Conservation (phyloP, 331 rosid genomes). For the Arachis monticola region DNA sequence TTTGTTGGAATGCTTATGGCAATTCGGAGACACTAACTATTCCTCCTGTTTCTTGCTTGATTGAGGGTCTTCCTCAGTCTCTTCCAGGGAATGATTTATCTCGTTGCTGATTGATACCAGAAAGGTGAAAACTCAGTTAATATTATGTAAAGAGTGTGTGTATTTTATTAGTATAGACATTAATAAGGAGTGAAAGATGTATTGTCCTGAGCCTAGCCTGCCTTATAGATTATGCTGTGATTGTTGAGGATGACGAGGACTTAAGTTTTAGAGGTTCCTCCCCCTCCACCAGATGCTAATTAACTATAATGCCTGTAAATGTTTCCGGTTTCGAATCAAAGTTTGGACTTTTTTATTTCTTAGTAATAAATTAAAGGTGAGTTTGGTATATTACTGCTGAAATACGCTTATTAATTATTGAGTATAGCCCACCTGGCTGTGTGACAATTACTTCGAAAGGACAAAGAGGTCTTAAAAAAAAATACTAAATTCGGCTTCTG, state of each 20-base stretch:
- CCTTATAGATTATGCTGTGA: conserved; percentile 18
- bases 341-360: conserved; percentile 32
- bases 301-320: conserved; percentile 8
- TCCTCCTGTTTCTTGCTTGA: conserved; percentile 81
- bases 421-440: no score
- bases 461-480: no score
- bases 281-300: conserved; percentile 23
- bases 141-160: no score
- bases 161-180: background rate
- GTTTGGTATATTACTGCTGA: no score
- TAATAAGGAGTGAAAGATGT: conserved; percentile 24
- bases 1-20: conserved; percentile 92
- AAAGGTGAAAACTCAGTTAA: no score
- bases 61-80: conserved; percentile 64
- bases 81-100: conserved; percentile 42
- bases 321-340: conserved; percentile 38
- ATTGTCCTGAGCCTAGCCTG: conserved; percentile 5
- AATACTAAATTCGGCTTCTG: no score
- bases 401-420: no score
- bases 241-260: conserved; percentile 51
- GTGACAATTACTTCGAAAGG: no score
- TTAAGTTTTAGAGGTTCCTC: conserved; percentile 57
- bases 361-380: no score
- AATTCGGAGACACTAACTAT: conserved; percentile 64
- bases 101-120: conserved; percentile 48